Percentiles rank a stretch among this genome's conserved stretches.
Conservation (phyloP, 2,329 filamentous ascomycete species). For the Fusarium multiceps region DNA sequence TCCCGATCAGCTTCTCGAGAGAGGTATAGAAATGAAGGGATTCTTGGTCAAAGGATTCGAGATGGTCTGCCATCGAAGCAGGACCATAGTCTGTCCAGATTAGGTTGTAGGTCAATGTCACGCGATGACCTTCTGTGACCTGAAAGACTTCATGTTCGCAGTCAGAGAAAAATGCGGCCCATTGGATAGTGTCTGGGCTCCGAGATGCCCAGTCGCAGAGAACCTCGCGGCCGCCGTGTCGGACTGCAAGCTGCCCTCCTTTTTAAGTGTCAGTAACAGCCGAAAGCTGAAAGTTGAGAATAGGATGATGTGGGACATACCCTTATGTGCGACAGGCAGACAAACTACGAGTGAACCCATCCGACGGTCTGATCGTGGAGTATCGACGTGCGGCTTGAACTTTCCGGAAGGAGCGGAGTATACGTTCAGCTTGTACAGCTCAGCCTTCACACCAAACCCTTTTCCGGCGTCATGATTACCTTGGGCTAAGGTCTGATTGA, state of each 20-base stretch:
- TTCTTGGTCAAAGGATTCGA: constrained; percentile 21
- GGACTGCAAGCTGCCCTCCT: constrained; percentile 58
- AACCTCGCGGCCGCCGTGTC: constrained; percentile 52
- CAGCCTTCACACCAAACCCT: constrained; percentile 56
- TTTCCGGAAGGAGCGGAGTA: constrained; percentile 63
- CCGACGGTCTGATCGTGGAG: constrained; percentile 59
- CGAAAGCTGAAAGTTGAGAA: too few species aligned
- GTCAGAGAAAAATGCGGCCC: constrained; percentile 65
- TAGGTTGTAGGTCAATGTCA: constrained; percentile 68
- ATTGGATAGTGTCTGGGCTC: constrained; percentile 46
- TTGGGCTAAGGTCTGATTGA: constrained; percentile 60
- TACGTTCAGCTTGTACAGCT: constrained; percentile 69
- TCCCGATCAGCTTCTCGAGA: constrained; percentile 13
- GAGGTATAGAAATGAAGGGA: constrained; percentile 13
- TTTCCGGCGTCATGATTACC: neutral
- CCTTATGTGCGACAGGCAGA: constrained; percentile 51
- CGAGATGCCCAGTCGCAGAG: constrained; percentile 56
- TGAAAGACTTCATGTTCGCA: constrained; percentile 64
- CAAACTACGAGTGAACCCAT: constrained; percentile 67
- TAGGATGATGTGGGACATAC: neutral
- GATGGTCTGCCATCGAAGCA: constrained; percentile 30
- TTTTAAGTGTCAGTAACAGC: neutral
- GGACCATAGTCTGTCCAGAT: constrained; percentile 50
- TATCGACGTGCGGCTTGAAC: constrained; percentile 65
- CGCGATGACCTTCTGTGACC: constrained; percentile 63